Conservation (phyloP, 495 filamentous ascomycete genomes). For the Talaromyces trachyspermus region DNA sequence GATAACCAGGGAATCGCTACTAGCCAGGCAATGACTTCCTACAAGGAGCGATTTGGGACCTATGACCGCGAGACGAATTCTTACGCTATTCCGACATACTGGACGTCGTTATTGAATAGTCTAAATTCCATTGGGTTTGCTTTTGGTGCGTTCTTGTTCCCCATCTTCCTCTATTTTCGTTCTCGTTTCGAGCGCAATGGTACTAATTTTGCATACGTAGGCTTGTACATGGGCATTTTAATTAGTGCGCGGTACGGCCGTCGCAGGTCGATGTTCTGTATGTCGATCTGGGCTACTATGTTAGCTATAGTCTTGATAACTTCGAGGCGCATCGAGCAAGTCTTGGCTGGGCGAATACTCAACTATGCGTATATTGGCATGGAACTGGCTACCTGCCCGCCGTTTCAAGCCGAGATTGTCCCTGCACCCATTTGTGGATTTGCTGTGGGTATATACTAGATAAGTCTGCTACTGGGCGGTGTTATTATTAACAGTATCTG, state of each 20-base stretch:
- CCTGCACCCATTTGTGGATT: constrained; percentile 27
- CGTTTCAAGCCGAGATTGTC: constrained; percentile 24
- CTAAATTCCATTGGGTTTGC: constrained; percentile 24
- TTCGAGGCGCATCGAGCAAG: constrained; percentile 19
- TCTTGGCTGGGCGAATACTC: constrained; percentile 24
- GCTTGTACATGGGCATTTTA: constrained; percentile 20
- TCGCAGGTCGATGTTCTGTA: constrained; percentile 26
- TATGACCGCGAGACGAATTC: constrained; percentile 14
- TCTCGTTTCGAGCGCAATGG: neutral
- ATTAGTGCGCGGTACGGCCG: constrained; percentile 26
- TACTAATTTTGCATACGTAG: constrained; percentile 10
- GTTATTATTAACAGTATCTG: constrained; percentile 23
- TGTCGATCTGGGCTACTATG: constrained; percentile 28
- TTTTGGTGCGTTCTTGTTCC: constrained; percentile 13
- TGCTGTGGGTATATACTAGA: constrained; percentile 25
- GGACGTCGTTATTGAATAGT: constrained; percentile 22
- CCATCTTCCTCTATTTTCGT: neutral
- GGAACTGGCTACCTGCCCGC: constrained; percentile 25
- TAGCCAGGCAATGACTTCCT: constrained; percentile 22
- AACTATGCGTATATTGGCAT: constrained; percentile 33
- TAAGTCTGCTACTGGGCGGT: constrained; percentile 18
- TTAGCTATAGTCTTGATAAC: constrained; percentile 25
- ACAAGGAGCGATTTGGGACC: constrained; percentile 19
- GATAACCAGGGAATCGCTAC: constrained; percentile 22
- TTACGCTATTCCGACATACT: constrained; percentile 18